These are phyloP conservation scores for Pholiota adiposa DNA, from an alignment of 1,284 basidiomycete genomes.

Conservation along the genomic window DNA sequence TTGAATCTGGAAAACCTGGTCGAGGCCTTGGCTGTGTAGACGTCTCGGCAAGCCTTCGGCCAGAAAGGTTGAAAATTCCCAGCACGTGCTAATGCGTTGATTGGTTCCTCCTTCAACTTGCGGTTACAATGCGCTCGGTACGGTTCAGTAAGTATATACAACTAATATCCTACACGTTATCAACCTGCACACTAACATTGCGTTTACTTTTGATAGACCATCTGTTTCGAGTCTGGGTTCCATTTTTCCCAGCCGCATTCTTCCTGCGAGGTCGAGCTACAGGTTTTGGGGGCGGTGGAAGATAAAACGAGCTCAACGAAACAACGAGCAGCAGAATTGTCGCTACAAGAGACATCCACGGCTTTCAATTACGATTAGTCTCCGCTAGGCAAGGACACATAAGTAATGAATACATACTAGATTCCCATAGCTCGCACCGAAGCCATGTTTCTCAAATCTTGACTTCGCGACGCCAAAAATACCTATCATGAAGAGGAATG, in stretches of 20 bases:
- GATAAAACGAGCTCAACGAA: conserved; percentile 21
- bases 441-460: conserved; percentile 34
- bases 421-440: conserved; percentile 34
- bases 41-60: too few relatives aligned
- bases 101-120: too few relatives aligned
- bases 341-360: conserved; percentile 35
- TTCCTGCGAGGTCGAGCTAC: background rate
- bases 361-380: conserved; percentile 19
- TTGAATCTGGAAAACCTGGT: too few relatives aligned
- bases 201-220: background rate
- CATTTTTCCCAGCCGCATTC: background rate
- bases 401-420: conserved; percentile 30
- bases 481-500: conserved; percentile 38
- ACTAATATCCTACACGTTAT: background rate
- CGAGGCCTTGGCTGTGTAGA: too few relatives aligned
- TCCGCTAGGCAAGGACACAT: background rate
- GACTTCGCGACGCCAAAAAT: conserved; percentile 34
- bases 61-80: too few relatives aligned
- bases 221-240: background rate
- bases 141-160: too few relatives aligned
- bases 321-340: conserved; percentile 29
- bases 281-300: conserved; percentile 17
- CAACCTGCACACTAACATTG: background rate
- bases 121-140: too few relatives aligned
- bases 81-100: too few relatives aligned